phyloP scores from a whole-genome alignment of 2,329 filamentous ascomycete species.

The Colletotrichum trifolii region DNA sequence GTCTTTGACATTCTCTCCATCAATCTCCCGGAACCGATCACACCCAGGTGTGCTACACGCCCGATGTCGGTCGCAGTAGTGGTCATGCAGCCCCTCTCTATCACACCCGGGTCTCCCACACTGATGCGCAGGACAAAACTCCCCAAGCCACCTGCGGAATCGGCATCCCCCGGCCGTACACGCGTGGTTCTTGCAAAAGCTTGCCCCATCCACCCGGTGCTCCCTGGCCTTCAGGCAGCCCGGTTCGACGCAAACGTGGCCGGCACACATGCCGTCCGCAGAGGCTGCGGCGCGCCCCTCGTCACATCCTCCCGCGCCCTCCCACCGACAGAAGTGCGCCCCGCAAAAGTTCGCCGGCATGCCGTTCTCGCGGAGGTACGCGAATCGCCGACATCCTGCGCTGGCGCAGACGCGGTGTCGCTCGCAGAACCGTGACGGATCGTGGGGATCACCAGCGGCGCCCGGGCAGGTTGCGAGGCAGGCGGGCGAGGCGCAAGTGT shows the following conservation, averaged over 20 bases:
- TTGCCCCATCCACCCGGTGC: constrained; percentile 8
- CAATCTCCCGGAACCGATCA: constrained; percentile 17
- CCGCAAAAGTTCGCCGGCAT: constrained; percentile 42
- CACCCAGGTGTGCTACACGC: constrained; percentile 31
- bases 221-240: constrained; percentile 40
- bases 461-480: constrained; percentile 41
- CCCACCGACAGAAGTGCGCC: constrained; percentile 44
- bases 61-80: constrained; percentile 41
- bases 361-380: constrained; percentile 43
- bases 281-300: constrained; percentile 35
- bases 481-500: constrained; percentile 43
- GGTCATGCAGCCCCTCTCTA: constrained; percentile 29
- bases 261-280: constrained; percentile 38
- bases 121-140: constrained; percentile 43
- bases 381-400: constrained; percentile 40
- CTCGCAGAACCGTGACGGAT: constrained; percentile 42
- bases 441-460: constrained; percentile 32
- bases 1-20: constrained; percentile 33
- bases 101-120: constrained; percentile 43
- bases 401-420: constrained; percentile 43
- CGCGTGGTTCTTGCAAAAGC: constrained; percentile 41
- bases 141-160: constrained; percentile 37
- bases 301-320: constrained; percentile 40
- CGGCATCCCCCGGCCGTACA: constrained; percentile 41
- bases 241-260: constrained; percentile 38